Conservation (phyloP, 2,329 filamentous ascomycete genomes). For the Pyrenophora tritici-repentis region DNA sequence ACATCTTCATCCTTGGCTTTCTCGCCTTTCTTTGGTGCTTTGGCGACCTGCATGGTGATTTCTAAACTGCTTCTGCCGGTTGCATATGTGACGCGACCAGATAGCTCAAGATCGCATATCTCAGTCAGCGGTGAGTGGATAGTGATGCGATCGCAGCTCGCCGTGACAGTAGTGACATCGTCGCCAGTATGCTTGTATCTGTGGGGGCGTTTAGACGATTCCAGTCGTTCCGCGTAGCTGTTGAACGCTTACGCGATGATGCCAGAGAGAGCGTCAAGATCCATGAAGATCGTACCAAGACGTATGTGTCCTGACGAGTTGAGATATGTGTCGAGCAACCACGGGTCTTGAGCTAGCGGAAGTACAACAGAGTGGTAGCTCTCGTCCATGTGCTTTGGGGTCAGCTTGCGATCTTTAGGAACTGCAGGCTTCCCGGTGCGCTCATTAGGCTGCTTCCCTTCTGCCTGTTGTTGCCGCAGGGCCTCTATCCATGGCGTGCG, state of each 20-base stretch:
- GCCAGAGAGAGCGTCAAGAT: slow-evolving; percentile 76
- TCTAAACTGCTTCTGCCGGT: slow-evolving; percentile 75
- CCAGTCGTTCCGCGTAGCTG: slow-evolving; percentile 56
- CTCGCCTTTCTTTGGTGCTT: slow-evolving; percentile 65
- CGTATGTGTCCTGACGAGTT: slow-evolving; percentile 75
- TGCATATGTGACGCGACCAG: slow-evolving; percentile 70
- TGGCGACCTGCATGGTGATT: slow-evolving; percentile 74
- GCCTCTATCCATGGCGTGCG: slow-evolving; percentile 73
- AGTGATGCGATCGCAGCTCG: slow-evolving; percentile 66
- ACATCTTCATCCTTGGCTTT: slow-evolving; percentile 63
- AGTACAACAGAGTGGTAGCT: slow-evolving; percentile 72
- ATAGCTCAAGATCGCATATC: slow-evolving; percentile 78
- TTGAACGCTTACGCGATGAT: slow-evolving; percentile 66
- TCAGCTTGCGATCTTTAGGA: slow-evolving; percentile 59
- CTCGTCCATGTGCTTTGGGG: slow-evolving; percentile 71
- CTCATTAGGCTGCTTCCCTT: slow-evolving; percentile 37
- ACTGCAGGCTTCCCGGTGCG: slow-evolving; percentile 42
- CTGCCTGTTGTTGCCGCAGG: slow-evolving; percentile 57
- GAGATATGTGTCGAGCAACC: slow-evolving; percentile 77
- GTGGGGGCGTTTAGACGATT: slow-evolving; percentile 19
- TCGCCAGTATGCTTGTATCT: slow-evolving; percentile 72
- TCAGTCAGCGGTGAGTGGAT: slow-evolving; percentile 74
- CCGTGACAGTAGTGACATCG: slow-evolving; percentile 66
- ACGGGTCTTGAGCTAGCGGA: slow-evolving; percentile 73
- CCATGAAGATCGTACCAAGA: slow-evolving; percentile 77